phyloP scores from a whole-genome alignment of 768 basidiomycete genomes.

The Lanmaoa pseudosensibilis region DNA sequence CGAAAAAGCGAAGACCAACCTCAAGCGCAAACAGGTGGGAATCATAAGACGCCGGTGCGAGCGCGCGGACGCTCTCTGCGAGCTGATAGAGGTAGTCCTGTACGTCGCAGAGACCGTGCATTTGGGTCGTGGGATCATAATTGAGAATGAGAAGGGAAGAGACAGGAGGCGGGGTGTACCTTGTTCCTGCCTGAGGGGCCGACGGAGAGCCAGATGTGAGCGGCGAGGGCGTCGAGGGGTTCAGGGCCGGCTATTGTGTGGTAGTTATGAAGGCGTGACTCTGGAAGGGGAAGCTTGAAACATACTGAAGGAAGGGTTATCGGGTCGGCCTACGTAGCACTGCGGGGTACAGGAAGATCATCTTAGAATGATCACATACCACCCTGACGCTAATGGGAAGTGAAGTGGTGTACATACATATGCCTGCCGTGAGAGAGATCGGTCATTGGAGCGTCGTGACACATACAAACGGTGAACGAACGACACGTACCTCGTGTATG shows the following conservation, averaged over 20 bases:
- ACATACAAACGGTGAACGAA: background rate
- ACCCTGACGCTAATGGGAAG: background rate
- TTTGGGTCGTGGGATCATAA: background rate
- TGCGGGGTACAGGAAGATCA: slow-evolving; percentile 24
- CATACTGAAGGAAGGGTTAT: slow-evolving; percentile 88
- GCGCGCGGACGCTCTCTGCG: slow-evolving; percentile 64
- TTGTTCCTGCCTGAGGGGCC: slow-evolving; percentile 94
- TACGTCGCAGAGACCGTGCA: background rate
- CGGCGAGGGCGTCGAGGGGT: slow-evolving; percentile 65
- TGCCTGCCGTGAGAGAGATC: slow-evolving; percentile 38
- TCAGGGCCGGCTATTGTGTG: slow-evolving; percentile 71
- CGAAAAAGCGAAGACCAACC: slow-evolving; percentile 39
- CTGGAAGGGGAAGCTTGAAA: background rate
- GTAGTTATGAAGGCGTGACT: background rate
- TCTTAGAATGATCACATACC: background rate
- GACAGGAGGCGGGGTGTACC: slow-evolving; percentile 37
- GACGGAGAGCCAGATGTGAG: slow-evolving; percentile 67
- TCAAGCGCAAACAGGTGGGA: slow-evolving; percentile 77
- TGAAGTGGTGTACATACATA: slow-evolving; percentile 39
- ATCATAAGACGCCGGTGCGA: slow-evolving; percentile 74
- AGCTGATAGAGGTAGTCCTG: slow-evolving; percentile 89
- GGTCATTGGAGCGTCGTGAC: background rate
- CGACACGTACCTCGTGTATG: slow-evolving; percentile 47
- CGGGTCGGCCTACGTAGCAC: slow-evolving; percentile 85
- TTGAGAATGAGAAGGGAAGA: background rate